These are phyloP conservation scores for Dendrobium huoshanense DNA, from an alignment of 106 monocot species.

Conservation along the genomic window DNA sequence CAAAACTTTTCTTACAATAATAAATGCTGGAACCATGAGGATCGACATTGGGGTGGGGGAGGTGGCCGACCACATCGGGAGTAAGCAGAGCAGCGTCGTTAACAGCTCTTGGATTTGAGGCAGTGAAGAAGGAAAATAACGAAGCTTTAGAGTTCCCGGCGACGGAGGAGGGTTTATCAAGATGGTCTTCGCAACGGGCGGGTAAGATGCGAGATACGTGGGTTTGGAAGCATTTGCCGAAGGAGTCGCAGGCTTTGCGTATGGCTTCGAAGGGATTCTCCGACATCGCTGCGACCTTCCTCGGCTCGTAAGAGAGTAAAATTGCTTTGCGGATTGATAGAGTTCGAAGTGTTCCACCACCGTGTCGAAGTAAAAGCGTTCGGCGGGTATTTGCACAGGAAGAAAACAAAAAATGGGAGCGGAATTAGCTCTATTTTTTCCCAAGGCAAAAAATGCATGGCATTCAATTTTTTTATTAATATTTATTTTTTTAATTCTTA, in stretches of 20 bases:
- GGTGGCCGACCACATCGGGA: not conserved
- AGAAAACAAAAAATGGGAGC: no score
- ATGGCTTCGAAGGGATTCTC: slow-evolving; percentile 38
- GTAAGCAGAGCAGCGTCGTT: not conserved
- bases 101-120: slow-evolving; percentile 3
- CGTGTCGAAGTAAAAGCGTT: no score
- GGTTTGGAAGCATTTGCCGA: slow-evolving; percentile 29
- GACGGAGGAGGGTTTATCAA: not conserved
- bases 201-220: slow-evolving; percentile 25
- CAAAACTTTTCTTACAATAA: not conserved
- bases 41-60: not conserved
- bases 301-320: not conserved
- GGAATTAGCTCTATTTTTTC: no score
- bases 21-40: not conserved
- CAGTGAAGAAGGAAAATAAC: slow-evolving; percentile 8
- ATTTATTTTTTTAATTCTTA: no score
- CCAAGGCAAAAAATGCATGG: no score
- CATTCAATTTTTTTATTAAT: no score
- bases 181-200: slow-evolving; percentile 10
- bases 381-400: no score
- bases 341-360: no score
- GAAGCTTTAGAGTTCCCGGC: slow-evolving; percentile 2
- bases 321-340: no score
- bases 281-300: slow-evolving; percentile 2
- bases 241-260: slow-evolving; percentile 25